These are phyloP conservation scores for Lyophyllum decastes DNA, from an alignment of 768 basidiomycete genomes.

Conservation along the genomic window DNA sequence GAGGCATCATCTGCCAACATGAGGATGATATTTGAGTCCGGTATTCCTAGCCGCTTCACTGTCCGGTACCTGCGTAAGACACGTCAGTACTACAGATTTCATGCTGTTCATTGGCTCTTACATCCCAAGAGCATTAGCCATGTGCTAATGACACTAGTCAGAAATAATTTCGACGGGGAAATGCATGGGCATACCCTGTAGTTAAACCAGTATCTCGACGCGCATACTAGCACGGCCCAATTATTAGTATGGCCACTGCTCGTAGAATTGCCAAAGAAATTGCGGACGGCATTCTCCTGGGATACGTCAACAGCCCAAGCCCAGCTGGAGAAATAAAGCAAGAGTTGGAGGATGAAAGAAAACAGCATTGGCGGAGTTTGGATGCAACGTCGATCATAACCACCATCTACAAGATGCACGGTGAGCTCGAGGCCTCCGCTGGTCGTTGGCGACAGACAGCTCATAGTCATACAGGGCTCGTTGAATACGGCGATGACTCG, in stretches of 20 bases:
- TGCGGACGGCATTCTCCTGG: conserved; percentile 39
- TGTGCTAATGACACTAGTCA: conserved; percentile 65
- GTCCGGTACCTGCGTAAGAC: conserved; percentile 81
- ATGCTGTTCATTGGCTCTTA: conserved; percentile 29
- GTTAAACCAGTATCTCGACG: conserved; percentile 98
- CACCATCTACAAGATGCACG: conserved; percentile 7
- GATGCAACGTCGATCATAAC: conserved; percentile 19
- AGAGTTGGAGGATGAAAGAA: conserved; percentile 26
- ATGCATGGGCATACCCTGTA: conserved; percentile 69
- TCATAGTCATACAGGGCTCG: conserved; percentile 44
- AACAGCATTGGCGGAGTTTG: conserved; percentile 32
- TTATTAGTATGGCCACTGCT: conserved; percentile 81
- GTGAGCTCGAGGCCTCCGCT: conserved; percentile 4
- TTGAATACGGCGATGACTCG: conserved; percentile 66
- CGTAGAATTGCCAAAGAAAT: conserved; percentile 48
- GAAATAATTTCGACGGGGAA: not conserved
- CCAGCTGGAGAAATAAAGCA: conserved; percentile 38
- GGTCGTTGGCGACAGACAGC: not conserved
- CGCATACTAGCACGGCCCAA: conserved; percentile 96
- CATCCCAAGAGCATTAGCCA: conserved; percentile 98
- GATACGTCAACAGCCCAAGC: conserved; percentile 26
- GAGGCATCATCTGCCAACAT: conserved; percentile 98
- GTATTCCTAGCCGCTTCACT: conserved; percentile 95
- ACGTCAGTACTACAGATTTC: conserved; percentile 1
- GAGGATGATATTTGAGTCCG: conserved; percentile 97